Evolutionary conservation across 2,329 filamentous ascomycete genomes (phyloP).

Genomic region (Dactylella cylindrospora): DNA sequence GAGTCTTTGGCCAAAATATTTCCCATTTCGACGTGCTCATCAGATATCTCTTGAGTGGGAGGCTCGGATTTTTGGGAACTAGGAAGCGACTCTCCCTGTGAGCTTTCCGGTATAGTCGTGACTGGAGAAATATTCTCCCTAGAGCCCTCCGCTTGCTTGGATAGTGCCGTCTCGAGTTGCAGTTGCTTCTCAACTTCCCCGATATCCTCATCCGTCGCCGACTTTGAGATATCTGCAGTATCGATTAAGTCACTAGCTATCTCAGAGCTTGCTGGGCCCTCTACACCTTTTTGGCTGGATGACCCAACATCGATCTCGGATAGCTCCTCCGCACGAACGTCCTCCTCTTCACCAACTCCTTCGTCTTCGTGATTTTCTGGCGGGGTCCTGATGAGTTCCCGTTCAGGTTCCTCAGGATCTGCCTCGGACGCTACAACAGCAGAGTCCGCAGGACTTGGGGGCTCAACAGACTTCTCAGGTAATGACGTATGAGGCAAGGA

Average conservation of each 20-base stretch:
- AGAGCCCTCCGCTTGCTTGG: constrained; percentile 24
- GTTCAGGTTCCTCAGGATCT: background rate
- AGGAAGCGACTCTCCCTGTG: background rate
- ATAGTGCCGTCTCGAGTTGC: constrained; percentile 36
- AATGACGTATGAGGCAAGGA: constrained; percentile 16
- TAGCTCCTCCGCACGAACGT: constrained; percentile 12
- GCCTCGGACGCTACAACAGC: background rate
- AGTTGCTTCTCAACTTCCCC: constrained; percentile 43
- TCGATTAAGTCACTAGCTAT: background rate
- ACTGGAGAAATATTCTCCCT: background rate
- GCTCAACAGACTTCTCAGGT: constrained; percentile 23
- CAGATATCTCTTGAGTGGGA: background rate
- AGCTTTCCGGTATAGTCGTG: background rate
- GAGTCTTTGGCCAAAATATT: constrained; percentile 5
- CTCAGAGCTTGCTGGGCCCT: background rate
- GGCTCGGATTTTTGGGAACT: background rate
- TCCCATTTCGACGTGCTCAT: constrained; percentile 30
- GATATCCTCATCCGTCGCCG: constrained; percentile 20
- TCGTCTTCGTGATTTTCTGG: constrained; percentile 2
- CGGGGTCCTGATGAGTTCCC: background rate
- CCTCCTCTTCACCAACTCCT: background rate
- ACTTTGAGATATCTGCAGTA: constrained; percentile 4
- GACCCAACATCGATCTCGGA: constrained; percentile 3
- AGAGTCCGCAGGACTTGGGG: constrained; percentile 39
- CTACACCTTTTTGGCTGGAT: background rate